Conservation (phyloP, 306 rosid species). For the Sicyos edulis region DNA sequence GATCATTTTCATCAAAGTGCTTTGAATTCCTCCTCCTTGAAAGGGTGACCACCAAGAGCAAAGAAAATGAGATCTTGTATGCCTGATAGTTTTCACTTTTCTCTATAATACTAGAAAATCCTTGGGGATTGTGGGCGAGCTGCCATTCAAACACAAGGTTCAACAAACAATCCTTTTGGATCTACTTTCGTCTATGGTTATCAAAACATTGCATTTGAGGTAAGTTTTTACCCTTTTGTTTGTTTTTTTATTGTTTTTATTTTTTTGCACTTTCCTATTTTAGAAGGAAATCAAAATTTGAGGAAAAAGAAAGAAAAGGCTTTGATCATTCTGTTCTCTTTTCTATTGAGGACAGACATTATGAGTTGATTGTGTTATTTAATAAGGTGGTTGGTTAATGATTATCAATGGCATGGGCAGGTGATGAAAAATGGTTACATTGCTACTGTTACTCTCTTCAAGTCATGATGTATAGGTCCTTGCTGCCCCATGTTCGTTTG, state of each 20-base stretch:
- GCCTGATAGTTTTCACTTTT: background rate
- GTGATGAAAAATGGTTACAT: conserved; percentile 96
- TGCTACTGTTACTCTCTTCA: conserved; percentile 95
- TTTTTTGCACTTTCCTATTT: background rate
- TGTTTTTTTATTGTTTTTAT: background rate
- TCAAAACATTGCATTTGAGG: conserved; percentile 96
- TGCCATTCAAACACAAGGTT: conserved; percentile 97
- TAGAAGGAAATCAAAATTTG: background rate
- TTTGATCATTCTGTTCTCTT: background rate
- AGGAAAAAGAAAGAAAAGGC: background rate
- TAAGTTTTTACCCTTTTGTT: conserved; percentile 24
- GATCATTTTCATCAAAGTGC: too few species aligned
- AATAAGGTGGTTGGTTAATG: conserved; percentile 27
- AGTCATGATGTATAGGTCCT: conserved; percentile 42
- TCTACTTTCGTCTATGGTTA: conserved; percentile 90
- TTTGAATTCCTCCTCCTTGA: too few species aligned
- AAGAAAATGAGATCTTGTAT: background rate
- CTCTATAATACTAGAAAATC: conserved; percentile 43
- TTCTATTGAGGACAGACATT: background rate
- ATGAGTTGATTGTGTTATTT: conserved; percentile 13
- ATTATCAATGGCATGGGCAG: conserved; percentile 34
- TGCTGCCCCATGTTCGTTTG: background rate
- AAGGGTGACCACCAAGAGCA: too few species aligned
- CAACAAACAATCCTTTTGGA: conserved; percentile 92
- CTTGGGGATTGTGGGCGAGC: conserved; percentile 98